Evolutionary conservation across 176 grass and related monocot genomes (phyloP), one percentile per base, ranked within the genome.

Genomic region (Bonia amplexicaulis): DNA sequence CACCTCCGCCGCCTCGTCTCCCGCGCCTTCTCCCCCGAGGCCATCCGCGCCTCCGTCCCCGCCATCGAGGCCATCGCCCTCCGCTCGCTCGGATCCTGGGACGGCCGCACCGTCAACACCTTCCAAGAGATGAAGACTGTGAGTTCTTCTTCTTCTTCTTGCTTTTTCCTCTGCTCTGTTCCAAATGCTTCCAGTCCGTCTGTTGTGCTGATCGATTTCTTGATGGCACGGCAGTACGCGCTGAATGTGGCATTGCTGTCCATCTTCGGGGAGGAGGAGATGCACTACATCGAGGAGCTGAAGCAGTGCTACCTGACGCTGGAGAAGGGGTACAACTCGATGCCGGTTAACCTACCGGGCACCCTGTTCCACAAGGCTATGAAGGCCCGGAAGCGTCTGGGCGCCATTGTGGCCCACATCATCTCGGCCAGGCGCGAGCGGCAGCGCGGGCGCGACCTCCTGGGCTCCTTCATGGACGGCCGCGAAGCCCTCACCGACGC

Each of bases 121-220:
- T 99, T 99, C 88, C 93, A 96, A 46, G 97, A 99, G 62, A 96
- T 99, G 93, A 99, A 99, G 92, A 90, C 85, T 55, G 97, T 99
- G 73, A 88, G 88, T 55, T 4, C n/a, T 22, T 12, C 39, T 25
- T 6, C 31, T 23, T 16, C 23, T n/a, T 12, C 27, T n/a, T 45
- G 6, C 0, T 23, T 13, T 41, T 2, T 14, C 9, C 19, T 45
- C 27, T 41, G 53, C 6, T 45, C 40, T 71, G 1, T 2, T 37
- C 23, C 25, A 19, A 12, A 5, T 0, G 2, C 45, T 13, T 69
- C 29, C 5, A 31, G 52, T 53, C 23, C 9, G 57, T 15, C 19
- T 17, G 41, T 6, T 3, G 59, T 66, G 60, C 64, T 59, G 39
- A 78, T 26, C 17, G 33, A 26, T 20, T 12, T 12, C 2, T 31